Conservation (phyloP, 495 filamentous ascomycete species). For the Copromyces sp. region DNA sequence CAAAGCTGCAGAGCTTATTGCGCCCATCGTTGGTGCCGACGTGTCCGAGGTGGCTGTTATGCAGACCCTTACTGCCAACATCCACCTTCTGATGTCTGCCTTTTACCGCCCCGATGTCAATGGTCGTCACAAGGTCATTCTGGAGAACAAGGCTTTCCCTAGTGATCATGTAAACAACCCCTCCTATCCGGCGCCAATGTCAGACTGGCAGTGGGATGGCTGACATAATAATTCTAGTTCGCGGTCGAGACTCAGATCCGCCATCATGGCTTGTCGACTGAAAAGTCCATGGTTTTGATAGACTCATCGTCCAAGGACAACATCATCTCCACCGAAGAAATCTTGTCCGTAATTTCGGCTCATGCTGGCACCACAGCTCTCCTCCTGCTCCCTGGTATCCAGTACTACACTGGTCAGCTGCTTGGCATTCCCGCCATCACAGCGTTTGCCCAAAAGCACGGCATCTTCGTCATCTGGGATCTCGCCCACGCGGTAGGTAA, state of each 20-base stretch:
- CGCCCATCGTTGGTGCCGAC: conserved; percentile 75
- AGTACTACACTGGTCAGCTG: conserved; percentile 90
- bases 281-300: conserved; percentile 66
- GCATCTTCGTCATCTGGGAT: conserved; percentile 84
- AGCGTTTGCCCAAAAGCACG: conserved; percentile 59
- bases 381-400: conserved; percentile 78
- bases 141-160: conserved; percentile 91
- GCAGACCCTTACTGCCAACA: conserved; percentile 85
- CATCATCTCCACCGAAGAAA: conserved; percentile 58
- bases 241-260: conserved; percentile 79
- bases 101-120: conserved; percentile 73
- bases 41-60: conserved; percentile 80
- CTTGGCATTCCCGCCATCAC: conserved; percentile 85
- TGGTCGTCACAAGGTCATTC: conserved; percentile 75
- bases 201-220: background rate
- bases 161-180: conserved; percentile 60
- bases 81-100: conserved; percentile 83
- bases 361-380: conserved; percentile 71
- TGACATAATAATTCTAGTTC: conserved; percentile 44
- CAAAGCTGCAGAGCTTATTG: conserved; percentile 59
- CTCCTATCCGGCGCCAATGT: background rate
- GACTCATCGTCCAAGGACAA: conserved; percentile 46
- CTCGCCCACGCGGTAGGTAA: conserved; percentile 93
- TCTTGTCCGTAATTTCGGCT: conserved; percentile 62
- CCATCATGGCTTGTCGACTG: conserved; percentile 60